These are phyloP conservation scores for Leucosporidium creatinivorum DNA, from an alignment of 768 basidiomycete species.

Conservation along the genomic window DNA sequence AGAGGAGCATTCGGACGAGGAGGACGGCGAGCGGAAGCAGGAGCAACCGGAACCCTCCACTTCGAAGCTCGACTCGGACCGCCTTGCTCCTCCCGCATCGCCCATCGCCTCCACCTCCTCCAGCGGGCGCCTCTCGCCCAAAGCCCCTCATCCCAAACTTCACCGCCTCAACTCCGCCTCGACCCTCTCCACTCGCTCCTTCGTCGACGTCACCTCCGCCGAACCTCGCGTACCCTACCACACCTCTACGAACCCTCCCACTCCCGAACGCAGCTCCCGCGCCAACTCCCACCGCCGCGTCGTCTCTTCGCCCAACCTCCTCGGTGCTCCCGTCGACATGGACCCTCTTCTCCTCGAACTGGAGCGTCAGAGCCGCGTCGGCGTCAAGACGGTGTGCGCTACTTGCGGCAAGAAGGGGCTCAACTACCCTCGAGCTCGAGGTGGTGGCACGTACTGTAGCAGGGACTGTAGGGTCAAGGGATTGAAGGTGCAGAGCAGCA, in stretches of 20 bases:
- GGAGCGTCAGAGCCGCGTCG: slow-evolving; percentile 25
- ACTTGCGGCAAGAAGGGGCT: slow-evolving; percentile 29
- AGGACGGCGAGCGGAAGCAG: no score
- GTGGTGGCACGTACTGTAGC: slow-evolving; percentile 26
- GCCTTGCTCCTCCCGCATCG: background rate
- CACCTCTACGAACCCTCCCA: background rate
- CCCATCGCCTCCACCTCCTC: background rate
- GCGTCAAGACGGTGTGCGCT: slow-evolving; percentile 29
- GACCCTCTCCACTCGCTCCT: background rate
- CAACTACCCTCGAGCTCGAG: slow-evolving; percentile 25
- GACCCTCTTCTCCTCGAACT: slow-evolving; percentile 35
- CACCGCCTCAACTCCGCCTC: background rate
- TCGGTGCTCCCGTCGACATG: slow-evolving; percentile 19
- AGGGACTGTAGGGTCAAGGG: slow-evolving; percentile 21
- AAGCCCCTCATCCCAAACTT: background rate
- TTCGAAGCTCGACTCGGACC: background rate
- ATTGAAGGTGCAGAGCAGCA: background rate
- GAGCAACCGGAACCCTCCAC: background rate
- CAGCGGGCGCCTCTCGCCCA: background rate
- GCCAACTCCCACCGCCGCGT: background rate
- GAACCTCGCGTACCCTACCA: background rate
- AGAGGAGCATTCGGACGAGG: background rate
- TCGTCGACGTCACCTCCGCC: background rate
- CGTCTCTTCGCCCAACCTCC: background rate
- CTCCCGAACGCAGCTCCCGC: background rate